phyloP scores from a whole-genome alignment of 805 yeast species.

The Candida tibetensis region DNA sequence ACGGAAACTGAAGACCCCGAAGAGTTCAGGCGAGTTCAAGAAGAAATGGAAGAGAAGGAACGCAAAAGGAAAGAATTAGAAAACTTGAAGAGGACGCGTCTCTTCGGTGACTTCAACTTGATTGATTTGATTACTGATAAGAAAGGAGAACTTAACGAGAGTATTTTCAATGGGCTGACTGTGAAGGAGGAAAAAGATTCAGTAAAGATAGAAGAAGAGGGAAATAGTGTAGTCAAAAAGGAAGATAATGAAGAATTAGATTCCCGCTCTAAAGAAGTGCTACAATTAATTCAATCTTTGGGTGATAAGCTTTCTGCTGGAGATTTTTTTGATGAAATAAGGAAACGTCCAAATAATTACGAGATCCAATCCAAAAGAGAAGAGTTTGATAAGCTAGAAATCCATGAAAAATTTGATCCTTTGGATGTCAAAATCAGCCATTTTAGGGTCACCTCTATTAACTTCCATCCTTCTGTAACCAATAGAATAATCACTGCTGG shows the following conservation, averaged over 20 bases:
- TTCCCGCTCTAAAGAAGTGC: constrained; percentile 23
- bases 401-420: constrained; percentile 61
- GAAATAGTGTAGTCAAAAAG: constrained; percentile 1
- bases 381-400: constrained; percentile 48
- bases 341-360: constrained; percentile 19
- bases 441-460: constrained; percentile 69
- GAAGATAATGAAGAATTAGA: constrained; percentile 11
- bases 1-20: constrained; percentile 46
- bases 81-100: constrained; percentile 52
- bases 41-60: constrained; percentile 33
- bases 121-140: constrained; percentile 52
- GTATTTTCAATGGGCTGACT: constrained; percentile 24
- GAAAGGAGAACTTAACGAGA: constrained; percentile 28
- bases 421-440: constrained; percentile 67
- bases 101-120: constrained; percentile 64
- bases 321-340: constrained; percentile 60
- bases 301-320: constrained; percentile 62
- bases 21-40: constrained; percentile 34
- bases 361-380: constrained; percentile 47
- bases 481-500: constrained; percentile 76
- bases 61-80: constrained; percentile 41
- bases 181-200: constrained; percentile 6
- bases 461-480: constrained; percentile 69
- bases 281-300: constrained; percentile 33
- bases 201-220: constrained; percentile 4